Conservation (phyloP, 2,329 filamentous ascomycete genomes). For the Fusarium cicatricum region DNA sequence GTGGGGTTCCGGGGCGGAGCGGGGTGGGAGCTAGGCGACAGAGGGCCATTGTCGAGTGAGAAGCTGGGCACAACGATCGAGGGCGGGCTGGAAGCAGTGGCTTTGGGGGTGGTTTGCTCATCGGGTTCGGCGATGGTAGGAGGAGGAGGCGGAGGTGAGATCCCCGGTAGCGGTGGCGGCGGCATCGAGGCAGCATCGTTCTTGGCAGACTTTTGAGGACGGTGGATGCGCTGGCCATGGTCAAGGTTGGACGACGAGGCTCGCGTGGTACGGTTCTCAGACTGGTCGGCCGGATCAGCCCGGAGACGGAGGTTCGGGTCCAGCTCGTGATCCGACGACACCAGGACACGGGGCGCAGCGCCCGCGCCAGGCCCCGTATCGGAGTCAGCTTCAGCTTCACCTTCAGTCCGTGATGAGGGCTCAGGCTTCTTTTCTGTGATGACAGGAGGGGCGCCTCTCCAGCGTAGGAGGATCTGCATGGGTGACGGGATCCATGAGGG, state of each 20-base stretch:
- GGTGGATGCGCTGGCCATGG: conserved; percentile 11
- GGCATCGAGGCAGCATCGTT: conserved; percentile 42
- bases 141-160: conserved; percentile 36
- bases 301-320: conserved; percentile 35
- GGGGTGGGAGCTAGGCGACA: conserved; percentile 26
- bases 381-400: conserved; percentile 12
- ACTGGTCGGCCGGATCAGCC: conserved; percentile 34
- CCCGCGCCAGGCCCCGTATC: conserved; percentile 14
- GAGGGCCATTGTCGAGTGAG: conserved; percentile 51
- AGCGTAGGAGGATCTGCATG: conserved; percentile 38
- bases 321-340: conserved; percentile 39
- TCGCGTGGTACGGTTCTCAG: conserved; percentile 30
- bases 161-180: conserved; percentile 48
- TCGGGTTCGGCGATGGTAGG: conserved; percentile 41
- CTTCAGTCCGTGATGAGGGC: background rate
- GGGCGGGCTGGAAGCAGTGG: conserved; percentile 43
- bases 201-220: conserved; percentile 12
- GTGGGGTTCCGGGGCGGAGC: conserved; percentile 23
- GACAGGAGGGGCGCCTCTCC: conserved; percentile 26
- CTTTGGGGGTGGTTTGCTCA: conserved; percentile 62
- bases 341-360: conserved; percentile 31
- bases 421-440: conserved; percentile 11
- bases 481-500: conserved; percentile 55
- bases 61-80: conserved; percentile 54
- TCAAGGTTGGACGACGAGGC: conserved; percentile 21